Base-by-base conservation (phyloP, 1,284 basidiomycete species). In the Phellopilus nigrolimitatus region DNA sequence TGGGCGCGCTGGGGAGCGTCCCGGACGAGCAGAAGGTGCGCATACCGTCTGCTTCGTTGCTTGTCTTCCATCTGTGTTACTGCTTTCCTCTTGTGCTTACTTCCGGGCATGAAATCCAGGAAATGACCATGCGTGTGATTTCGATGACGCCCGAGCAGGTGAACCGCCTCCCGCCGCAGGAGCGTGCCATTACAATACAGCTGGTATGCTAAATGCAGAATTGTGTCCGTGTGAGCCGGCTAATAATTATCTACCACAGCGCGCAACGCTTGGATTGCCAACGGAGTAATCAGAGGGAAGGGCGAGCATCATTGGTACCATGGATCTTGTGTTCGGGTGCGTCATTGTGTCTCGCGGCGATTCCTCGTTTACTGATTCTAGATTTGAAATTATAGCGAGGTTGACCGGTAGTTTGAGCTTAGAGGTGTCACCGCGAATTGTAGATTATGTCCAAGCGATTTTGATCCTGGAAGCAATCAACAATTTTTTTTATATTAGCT, bases 281-380 rank as follows among this genome's bases (percentile, higher is more conserved):
- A 22, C 46, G 15, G 49, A 56, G 21, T 55, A 34, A 51, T 31
- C 21, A 10, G 9, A 13, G 19, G 17, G 5, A 12, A 25, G 28
- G 7, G 22, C 4, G 4, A 13, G 22, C 48, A 88, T 95, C 62
- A 94, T 95, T 64, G 93, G 93, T 66, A 95, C 93, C 49, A 94
- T 95, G 91, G 79, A 86, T 70, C 74, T 85, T 51, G 87, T 91
- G 66, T 91, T 91, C 64, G 88, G 88, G 74, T 85, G 76, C 63
- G 86, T 82, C 34, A 13, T 36, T 9, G 5, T n/a, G 6, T 7
- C n/a, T 36, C n/a, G n/a, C n/a, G n/a, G n/a, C n/a, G n/a, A n/a
- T n/a, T 36, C 4, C 15, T 5, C n/a, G 15, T 13, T 9, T 5
- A 36, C 10, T 36, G n/a, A n/a, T 36, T 36, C 5, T 13, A 7